phyloP scores from a whole-genome alignment of 176 grass and related monocot species.

The Puya raimondii region DNA sequence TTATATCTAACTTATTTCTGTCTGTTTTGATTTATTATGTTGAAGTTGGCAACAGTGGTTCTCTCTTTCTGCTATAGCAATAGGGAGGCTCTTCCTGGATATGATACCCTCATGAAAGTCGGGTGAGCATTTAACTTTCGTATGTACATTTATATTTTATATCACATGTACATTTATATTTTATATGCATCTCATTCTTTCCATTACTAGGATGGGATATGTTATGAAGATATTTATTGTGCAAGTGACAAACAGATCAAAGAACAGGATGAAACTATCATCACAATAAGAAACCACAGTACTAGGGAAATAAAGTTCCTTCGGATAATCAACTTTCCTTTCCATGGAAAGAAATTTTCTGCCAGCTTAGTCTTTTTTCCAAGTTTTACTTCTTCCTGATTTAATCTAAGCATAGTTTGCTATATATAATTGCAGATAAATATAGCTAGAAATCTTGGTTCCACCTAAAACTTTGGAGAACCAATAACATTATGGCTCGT shows the following conservation, averaged over 20 bases:
- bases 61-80: constrained; percentile 63
- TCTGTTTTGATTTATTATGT: constrained; percentile 3
- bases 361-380: not conserved
- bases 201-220: not conserved
- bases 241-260: not conserved
- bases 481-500: too few relatives aligned
- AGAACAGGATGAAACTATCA: not conserved
- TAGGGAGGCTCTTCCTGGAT: constrained; percentile 55
- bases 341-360: not conserved
- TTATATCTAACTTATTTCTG: constrained; percentile 4
- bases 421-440: too few relatives aligned
- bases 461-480: too few relatives aligned
- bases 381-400: too few relatives aligned
- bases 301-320: too few relatives aligned
- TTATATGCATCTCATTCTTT: not conserved
- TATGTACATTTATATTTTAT: not conserved
- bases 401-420: too few relatives aligned
- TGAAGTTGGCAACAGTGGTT: constrained; percentile 67
- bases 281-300: too few relatives aligned
- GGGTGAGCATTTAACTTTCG: constrained; percentile 33
- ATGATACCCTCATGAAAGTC: constrained; percentile 72
- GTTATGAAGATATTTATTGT: not conserved
- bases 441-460: too few relatives aligned
- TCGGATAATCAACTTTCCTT: not conserved
- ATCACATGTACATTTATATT: not conserved